phyloP scores from a whole-genome alignment of 1,284 basidiomycete genomes.

The Ceratobasidium sp. region DNA sequence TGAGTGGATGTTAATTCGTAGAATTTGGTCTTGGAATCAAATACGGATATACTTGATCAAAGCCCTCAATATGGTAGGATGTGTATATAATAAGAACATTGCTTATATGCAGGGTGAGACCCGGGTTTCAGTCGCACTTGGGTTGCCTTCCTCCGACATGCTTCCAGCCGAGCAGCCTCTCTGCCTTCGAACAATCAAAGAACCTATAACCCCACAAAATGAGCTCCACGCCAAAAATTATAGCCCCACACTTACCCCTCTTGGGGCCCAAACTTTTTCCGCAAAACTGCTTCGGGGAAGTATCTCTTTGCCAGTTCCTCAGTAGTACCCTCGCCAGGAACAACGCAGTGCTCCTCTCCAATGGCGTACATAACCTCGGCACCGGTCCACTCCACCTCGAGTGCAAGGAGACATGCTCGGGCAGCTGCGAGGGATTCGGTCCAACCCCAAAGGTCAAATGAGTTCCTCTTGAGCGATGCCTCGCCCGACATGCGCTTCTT shows the following conservation, averaged over 20 bases:
- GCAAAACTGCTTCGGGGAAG: constrained; percentile 46
- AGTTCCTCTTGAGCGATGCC: background rate
- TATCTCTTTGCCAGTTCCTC: constrained; percentile 46
- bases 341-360: constrained; percentile 41
- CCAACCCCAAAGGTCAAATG: constrained; percentile 50
- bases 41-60: too few species aligned
- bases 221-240: background rate
- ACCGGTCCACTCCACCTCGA: constrained; percentile 48
- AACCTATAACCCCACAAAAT: constrained; percentile 45
- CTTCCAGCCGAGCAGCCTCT: constrained; percentile 51
- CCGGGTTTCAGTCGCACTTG: background rate
- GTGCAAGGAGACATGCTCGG: constrained; percentile 48
- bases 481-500: constrained; percentile 17
- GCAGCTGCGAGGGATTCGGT: constrained; percentile 47
- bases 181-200: constrained; percentile 50
- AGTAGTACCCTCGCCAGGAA: constrained; percentile 42
- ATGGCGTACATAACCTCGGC: constrained; percentile 52
- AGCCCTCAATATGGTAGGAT: too few species aligned
- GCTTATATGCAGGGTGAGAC: background rate
- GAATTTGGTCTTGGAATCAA: too few species aligned
- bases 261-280: constrained; percentile 45
- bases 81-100: background rate
- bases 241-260: constrained; percentile 11
- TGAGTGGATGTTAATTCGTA: too few species aligned
- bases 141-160: constrained; percentile 46